Percentiles rank a stretch among this genome's conserved stretches.
These are phyloP conservation scores for Pythium aquatile DNA, from an alignment of 352 stramenopile genomes.

Conservation along the genomic window DNA sequence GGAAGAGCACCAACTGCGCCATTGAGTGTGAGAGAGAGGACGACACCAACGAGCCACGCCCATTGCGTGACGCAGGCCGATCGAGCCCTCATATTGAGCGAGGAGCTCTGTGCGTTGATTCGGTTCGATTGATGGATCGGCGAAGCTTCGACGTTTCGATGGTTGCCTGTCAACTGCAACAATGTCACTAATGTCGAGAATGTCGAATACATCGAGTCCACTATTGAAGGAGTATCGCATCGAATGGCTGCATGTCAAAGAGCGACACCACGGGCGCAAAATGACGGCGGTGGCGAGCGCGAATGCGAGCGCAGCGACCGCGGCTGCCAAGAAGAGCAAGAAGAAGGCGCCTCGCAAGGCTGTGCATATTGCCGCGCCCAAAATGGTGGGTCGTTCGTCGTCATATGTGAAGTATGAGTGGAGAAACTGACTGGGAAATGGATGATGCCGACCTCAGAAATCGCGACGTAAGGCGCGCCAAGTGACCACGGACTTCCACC, in stretches of 20 bases:
- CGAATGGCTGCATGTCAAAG: constrained; percentile 7
- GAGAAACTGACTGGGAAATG: neutral
- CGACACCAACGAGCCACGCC: neutral
- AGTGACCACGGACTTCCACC: constrained; percentile 78
- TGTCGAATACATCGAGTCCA: neutral
- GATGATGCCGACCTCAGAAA: constrained; percentile 29
- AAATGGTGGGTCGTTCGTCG: constrained; percentile 23
- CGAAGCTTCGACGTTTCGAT: constrained; percentile 4
- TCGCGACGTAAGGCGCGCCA: constrained; percentile 68
- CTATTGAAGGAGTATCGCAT: constrained; percentile 7
- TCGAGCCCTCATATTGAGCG: too few relatives aligned
- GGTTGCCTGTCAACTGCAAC: constrained; percentile 3
- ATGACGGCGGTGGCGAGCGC: constrained; percentile 5
- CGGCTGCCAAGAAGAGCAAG: constrained; percentile 36
- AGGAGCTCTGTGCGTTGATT: too few relatives aligned
- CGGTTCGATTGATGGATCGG: neutral
- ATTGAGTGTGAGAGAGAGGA: neutral
- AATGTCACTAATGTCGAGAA: constrained; percentile 7
- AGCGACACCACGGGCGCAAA: neutral
- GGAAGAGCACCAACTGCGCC: neutral
- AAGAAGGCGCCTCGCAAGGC: constrained; percentile 54
- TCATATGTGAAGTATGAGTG: neutral
- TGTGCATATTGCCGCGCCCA: constrained; percentile 55
- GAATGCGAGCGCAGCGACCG: neutral
- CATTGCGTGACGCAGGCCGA: too few relatives aligned